Conservation (phyloP, 768 basidiomycete genomes). For the Gelatoporia subvermispora region DNA sequence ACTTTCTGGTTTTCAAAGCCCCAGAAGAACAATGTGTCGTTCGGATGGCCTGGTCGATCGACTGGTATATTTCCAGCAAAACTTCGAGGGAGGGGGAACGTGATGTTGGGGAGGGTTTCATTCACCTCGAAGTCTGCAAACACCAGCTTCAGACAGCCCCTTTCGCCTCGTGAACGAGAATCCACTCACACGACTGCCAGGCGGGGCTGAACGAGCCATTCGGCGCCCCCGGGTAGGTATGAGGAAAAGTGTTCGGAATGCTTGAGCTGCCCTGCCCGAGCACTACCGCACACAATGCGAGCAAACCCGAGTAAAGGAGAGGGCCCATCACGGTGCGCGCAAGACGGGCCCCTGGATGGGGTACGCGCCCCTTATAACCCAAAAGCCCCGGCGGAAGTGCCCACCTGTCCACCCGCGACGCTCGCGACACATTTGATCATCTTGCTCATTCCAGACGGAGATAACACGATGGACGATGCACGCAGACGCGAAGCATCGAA, state of each 20-base stretch:
- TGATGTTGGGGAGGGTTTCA: conserved; percentile 21
- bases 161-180: neutral
- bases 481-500: too few species aligned
- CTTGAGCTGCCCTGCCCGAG: too few species aligned
- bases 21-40: conserved; percentile 30
- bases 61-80: conserved; percentile 28
- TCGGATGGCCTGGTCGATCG: conserved; percentile 21
- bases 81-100: conserved; percentile 19
- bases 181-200: conserved; percentile 20
- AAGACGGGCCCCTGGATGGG: too few species aligned
- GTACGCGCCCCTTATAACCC: too few species aligned
- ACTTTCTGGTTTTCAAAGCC: conserved; percentile 21
- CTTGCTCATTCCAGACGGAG: too few species aligned
- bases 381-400: too few species aligned
- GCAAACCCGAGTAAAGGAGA: too few species aligned
- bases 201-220: conserved; percentile 12
- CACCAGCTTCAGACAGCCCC: neutral
- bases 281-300: too few species aligned
- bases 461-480: too few species aligned
- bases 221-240: conserved; percentile 21
- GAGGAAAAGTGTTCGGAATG: conserved; percentile 18
- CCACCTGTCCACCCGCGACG: too few species aligned
- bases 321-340: too few species aligned
- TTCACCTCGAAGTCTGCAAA: conserved; percentile 24
- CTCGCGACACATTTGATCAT: too few species aligned